Conservation (phyloP, 108 stramenopile species). For the Nitzschia putrida region DNA sequence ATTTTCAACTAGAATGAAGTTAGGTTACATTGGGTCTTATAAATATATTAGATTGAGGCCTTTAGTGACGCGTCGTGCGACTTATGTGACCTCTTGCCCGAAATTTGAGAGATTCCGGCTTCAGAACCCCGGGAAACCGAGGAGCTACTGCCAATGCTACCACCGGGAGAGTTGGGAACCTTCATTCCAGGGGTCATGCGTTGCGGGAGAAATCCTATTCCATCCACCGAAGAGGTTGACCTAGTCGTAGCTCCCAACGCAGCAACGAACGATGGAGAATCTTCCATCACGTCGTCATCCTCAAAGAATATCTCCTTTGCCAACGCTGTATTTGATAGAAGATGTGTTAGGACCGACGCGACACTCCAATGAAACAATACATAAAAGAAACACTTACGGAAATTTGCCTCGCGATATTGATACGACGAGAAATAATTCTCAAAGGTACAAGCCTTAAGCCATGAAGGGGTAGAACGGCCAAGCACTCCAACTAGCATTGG, state of each 20-base stretch:
- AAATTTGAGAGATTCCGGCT: conserved; percentile 24
- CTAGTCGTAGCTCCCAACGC: not conserved
- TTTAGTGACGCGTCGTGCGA: too few relatives aligned
- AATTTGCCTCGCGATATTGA: conserved; percentile 66
- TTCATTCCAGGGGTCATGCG: not conserved
- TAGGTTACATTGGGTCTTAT: too few relatives aligned
- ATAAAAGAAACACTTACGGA: conserved; percentile 54
- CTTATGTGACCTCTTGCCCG: too few relatives aligned
- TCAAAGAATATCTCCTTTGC: conserved; percentile 39
- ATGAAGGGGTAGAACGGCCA: conserved; percentile 64
- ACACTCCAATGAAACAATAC: not conserved
- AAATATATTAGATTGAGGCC: too few relatives aligned
- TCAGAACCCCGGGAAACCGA: conserved; percentile 29
- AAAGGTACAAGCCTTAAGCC: conserved; percentile 72
- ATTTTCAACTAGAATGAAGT: too few relatives aligned
- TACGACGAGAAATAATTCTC: conserved; percentile 80
- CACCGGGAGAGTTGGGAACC: conserved; percentile 29
- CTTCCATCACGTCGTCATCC: conserved; percentile 6
- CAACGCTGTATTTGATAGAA: conserved; percentile 22
- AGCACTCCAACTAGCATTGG: conserved; percentile 67
- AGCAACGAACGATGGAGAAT: not conserved
- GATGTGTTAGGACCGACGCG: not conserved
- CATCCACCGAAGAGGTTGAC: conserved; percentile 11
- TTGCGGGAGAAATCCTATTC: conserved; percentile 1
- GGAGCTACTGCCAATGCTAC: conserved; percentile 33